These are phyloP conservation scores for Poteriospumella lacustris DNA, from an alignment of 108 stramenopile genomes.

Conservation along the genomic window DNA sequence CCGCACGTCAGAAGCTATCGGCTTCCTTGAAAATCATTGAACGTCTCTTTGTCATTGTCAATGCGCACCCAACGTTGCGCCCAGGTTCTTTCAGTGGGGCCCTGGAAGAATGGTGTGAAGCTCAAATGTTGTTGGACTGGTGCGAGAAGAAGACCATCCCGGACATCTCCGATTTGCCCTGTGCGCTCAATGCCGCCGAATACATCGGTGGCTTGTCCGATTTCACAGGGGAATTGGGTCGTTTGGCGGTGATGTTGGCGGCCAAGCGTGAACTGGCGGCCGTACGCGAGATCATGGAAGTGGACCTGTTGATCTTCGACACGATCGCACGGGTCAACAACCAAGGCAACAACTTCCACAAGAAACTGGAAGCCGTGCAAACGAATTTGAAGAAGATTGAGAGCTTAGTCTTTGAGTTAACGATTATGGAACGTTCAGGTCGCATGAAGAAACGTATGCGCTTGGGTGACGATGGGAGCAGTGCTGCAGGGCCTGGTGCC, in stretches of 20 bases:
- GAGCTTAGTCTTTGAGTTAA: background rate
- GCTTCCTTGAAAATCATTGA: constrained; percentile 57
- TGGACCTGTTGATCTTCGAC: background rate
- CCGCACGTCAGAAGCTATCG: constrained; percentile 48
- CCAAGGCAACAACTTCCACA: background rate
- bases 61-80: constrained; percentile 69
- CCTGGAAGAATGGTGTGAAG: constrained; percentile 86
- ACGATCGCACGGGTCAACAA: background rate
- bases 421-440: background rate
- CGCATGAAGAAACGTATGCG: background rate
- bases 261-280: constrained; percentile 70
- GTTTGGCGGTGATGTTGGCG: constrained; percentile 78
- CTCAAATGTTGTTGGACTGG: constrained; percentile 79
- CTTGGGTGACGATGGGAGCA: background rate
- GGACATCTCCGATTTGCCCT: constrained; percentile 41
- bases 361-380: background rate
- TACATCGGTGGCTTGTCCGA: constrained; percentile 92
- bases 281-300: constrained; percentile 38
- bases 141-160: constrained; percentile 52
- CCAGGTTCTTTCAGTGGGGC: constrained; percentile 65
- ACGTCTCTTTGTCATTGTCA: constrained; percentile 63
- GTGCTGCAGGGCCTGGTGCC: background rate
- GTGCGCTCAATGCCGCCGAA: constrained; percentile 59
- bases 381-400: background rate
- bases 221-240: constrained; percentile 85